Percentiles rank a stretch among this genome's conserved stretches.
phyloP scores from a whole-genome alignment of 2,329 filamentous ascomycete species.

The Talaromyces sp. region DNA sequence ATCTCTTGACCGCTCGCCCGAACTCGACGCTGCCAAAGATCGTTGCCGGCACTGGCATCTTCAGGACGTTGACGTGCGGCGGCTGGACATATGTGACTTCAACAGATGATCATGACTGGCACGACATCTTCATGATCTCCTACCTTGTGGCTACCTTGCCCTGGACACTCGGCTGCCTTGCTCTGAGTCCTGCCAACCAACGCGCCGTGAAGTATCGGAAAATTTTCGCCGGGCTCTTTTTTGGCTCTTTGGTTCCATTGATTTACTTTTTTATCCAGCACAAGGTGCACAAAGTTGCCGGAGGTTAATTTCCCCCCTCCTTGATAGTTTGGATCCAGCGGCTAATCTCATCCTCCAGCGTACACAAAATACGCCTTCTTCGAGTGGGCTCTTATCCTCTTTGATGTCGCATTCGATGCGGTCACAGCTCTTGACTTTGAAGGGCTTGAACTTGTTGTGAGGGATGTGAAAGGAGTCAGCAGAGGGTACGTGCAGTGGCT shows the following conservation, averaged over 20 bases:
- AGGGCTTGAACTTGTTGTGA: slow-evolving; percentile 79
- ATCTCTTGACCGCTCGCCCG: slow-evolving; percentile 74
- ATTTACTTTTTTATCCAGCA: slow-evolving; percentile 98
- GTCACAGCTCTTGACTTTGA: slow-evolving; percentile 90
- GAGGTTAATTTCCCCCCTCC: slow-evolving; percentile 58
- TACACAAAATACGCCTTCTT: slow-evolving; percentile 98
- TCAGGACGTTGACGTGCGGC: slow-evolving; percentile 88
- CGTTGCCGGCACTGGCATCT: slow-evolving; percentile 71
- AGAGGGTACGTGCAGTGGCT: slow-evolving; percentile 99
- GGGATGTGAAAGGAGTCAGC: slow-evolving; percentile 81
- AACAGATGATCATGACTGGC: slow-evolving; percentile 97
- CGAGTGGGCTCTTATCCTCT: slow-evolving; percentile 90
- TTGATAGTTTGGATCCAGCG: not conserved
- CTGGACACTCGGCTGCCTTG: slow-evolving; percentile 88
- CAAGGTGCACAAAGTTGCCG: slow-evolving; percentile 89
- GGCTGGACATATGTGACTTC: slow-evolving; percentile 99
- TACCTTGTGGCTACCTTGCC: slow-evolving; percentile 91
- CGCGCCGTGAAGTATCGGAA: slow-evolving; percentile 84
- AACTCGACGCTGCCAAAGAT: slow-evolving; percentile 74
- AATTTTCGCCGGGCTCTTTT: slow-evolving; percentile 76
- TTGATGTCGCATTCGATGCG: slow-evolving; percentile 94
- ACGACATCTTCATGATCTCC: slow-evolving; percentile 99
- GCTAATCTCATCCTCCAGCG: slow-evolving; percentile 49
- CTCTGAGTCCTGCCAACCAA: slow-evolving; percentile 78
- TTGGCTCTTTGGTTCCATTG: slow-evolving; percentile 81